Evolutionary conservation across 345 rosid genomes (phyloP).

Genomic region (Linum tenue): DNA sequence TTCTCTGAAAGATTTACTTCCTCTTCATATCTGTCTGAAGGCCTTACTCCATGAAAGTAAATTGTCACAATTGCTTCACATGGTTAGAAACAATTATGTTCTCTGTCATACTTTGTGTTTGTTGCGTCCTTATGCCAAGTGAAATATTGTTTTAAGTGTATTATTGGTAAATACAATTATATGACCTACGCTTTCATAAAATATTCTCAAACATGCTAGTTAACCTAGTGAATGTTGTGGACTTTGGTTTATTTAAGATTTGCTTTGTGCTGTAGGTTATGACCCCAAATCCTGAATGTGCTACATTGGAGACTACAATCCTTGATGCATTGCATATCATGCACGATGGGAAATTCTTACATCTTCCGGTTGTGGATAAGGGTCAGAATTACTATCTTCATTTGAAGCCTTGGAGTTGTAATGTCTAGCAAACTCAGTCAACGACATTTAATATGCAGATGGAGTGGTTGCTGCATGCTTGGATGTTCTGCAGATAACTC

Average conservation of each 20-base stretch:
- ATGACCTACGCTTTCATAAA: too few species aligned
- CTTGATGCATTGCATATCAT: constrained; percentile 88
- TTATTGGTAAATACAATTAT: too few species aligned
- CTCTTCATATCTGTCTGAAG: too few species aligned
- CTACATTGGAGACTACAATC: constrained; percentile 62
- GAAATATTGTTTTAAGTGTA: too few species aligned
- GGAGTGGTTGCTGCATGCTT: constrained; percentile 70
- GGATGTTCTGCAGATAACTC: constrained; percentile 89
- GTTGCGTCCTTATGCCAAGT: too few species aligned
- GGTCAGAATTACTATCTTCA: constrained; percentile 27
- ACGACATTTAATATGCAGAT: constrained; percentile 39
- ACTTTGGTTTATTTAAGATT: not conserved
- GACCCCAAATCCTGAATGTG: constrained; percentile 93
- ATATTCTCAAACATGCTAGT: too few species aligned
- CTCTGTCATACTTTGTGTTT: too few species aligned
- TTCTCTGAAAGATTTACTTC: too few species aligned
- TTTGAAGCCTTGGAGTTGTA: not conserved
- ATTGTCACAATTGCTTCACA: too few species aligned
- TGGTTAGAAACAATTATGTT: too few species aligned
- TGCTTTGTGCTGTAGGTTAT: constrained; percentile 46
- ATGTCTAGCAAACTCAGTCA: not conserved
- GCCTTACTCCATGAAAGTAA: too few species aligned
- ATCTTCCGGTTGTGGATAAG: constrained; percentile 85
- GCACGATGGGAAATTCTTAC: constrained; percentile 97
- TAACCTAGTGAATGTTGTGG: too few species aligned